A percentile compares a stretch with the other conserved stretches of the same genome.
phyloP scores from a whole-genome alignment of 345 rosid species.

The Eucalyptus sp. region DNA sequence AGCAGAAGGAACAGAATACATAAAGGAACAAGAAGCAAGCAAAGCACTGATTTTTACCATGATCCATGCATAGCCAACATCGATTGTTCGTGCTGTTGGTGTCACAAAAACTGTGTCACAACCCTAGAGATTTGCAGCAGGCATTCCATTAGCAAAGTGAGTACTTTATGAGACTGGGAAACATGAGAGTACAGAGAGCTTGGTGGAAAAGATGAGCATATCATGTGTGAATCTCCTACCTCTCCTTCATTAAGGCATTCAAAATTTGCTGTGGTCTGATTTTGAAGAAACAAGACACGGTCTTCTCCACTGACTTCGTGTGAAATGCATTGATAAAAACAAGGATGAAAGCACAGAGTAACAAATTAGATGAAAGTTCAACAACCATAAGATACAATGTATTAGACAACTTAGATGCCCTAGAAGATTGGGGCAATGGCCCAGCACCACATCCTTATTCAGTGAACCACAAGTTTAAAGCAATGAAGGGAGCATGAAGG shows the following conservation, averaged over 20 bases:
- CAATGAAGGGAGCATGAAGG: background rate
- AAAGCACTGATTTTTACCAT: conserved; percentile 35
- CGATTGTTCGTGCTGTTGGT: conserved; percentile 84
- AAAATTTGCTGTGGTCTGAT: conserved; percentile 87
- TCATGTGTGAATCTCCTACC: conserved; percentile 7
- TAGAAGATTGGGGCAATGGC: background rate
- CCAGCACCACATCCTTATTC: background rate
- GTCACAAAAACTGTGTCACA: conserved; percentile 87
- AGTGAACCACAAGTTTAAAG: background rate
- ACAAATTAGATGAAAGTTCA: background rate
- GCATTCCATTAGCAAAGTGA: background rate
- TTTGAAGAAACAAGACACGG: conserved; percentile 80
- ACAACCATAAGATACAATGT: background rate
- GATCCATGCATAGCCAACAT: conserved; percentile 79
- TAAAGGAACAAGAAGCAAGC: background rate
- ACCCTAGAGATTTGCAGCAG: conserved; percentile 26
- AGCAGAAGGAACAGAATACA: background rate
- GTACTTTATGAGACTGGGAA: background rate
- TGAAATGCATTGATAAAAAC: conserved; percentile 4
- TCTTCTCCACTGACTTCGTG: conserved; percentile 86
- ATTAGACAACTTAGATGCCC: background rate
- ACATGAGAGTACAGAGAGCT: background rate
- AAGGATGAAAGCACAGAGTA: background rate
- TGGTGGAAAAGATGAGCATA: background rate
- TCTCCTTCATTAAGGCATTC: conserved; percentile 72